Base-by-base conservation (phyloP, 768 basidiomycete genomes). In the Mycena albidolilacea region DNA sequence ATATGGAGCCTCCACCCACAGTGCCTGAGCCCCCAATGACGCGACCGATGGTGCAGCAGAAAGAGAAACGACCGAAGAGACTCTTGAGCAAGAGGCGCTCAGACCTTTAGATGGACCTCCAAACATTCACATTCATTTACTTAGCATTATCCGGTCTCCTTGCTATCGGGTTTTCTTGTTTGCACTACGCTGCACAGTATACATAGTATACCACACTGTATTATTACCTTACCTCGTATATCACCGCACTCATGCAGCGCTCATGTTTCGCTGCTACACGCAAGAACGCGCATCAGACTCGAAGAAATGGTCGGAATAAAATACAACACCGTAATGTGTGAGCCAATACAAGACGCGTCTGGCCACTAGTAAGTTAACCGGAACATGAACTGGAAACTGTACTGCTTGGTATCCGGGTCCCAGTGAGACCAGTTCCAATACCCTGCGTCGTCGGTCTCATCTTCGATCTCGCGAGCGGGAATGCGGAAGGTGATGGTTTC, bases 401-500 rank as follows among this genome's bases (percentile, higher is more conserved):
- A 97, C 83, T 98, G 96, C 84, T 98, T 98, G 64, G 97, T 97
- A 81, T 99, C 97, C n/a, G 95, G 91, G 81, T 99, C 98, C 98
- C 97, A 99, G 79, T 98, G 95, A 50, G 97, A 97, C 98, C 98
- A 99, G 78, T 95, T 95, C 94, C 94, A 96, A 76, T 92, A 95
- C 17, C 93, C 92, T 38, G 93, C 94, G 77, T 97, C 96, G 72
- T 96, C 93, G 58, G 94, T 90, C 79, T 96, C 96, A 78, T 97
- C 96, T 82, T 99, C 97, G 72, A 99, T 97, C 83, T 99, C 97
- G 63, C 95, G 91, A 35, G 98, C 95, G 58, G 97, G 98, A 79
- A 99, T 96, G 19, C 97, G 95, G 87, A 99, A 99, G n/a, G 97
- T 96, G 77, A 99, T 96, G 5, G 97, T 98, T 84, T 99, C 98